Evolutionary conservation across 2,329 filamentous ascomycete genomes (phyloP), one percentile per base, ranked within the genome.

Genomic region (Penicillium sumatraense): DNA sequence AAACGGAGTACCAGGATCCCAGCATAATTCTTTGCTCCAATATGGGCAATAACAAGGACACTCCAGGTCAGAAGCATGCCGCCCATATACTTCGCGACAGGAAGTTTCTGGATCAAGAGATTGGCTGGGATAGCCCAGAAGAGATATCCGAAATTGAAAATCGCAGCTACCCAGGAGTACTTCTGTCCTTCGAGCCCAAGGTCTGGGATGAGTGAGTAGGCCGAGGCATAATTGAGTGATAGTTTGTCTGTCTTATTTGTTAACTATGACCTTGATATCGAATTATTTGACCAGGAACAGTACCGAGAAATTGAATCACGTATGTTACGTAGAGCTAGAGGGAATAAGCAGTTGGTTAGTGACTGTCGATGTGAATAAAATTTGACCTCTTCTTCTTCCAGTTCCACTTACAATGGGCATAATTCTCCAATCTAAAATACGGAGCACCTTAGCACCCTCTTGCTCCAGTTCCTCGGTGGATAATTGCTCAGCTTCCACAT

Each of bases 1-100:
- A 82, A 76, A 20, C 80, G 74, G 47, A 81, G 68, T 0, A 78
- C 73, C 2, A 82, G 64, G 5, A 82, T 71, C 9, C 75, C 74
- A 1, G 72, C 72, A 59, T 74, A 79, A 47, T 72, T 73, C 44
- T 66, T 71, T 0, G 72, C 72, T 2, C 69, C 74, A n/a, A 71
- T 67, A 51, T 76, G 74, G 9, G 71, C 67, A 52, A 72, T 67
- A 24, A 75, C 66, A n/a, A 78, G 59, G 0, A 68, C 61, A 20
- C 72, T 72, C 80, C 80, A 82, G 35, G 75, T 51, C 3, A 74
- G 51, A 6, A 75, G 63, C 69, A 78, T 77, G 2, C 61, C 53
- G 3, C 75, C 75, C 51, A 79, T 73, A 20, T 78, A 66, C 38
- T 74, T 75, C 20, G 72, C 77, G 10, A 80, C 71, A 6, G 78